Evolutionary conservation across 108 stramenopile genomes (phyloP), one percentile per base, ranked within the genome.

Genomic region (Pseudonitzschia multistriata): DNA sequence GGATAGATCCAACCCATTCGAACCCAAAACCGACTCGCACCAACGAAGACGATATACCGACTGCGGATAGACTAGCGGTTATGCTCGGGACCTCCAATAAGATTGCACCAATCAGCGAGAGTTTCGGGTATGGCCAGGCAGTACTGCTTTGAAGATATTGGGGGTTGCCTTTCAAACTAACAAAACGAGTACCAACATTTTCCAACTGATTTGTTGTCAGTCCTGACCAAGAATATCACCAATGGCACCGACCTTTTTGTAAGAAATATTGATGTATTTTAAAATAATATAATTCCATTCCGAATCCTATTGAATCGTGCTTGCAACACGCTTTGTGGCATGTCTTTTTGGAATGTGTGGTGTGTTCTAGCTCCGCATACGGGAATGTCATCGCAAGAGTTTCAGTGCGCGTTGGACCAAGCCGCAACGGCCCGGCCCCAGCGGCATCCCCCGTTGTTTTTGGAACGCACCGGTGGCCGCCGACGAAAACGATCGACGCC

Each of bases 91-190:
- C 67, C 14, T 47, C 61, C 22, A 75, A 68, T 37, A n/a, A 50
- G 30, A 60, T 75, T 45, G 61, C 67, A 21, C 74, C 74, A 0
- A 60, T 75, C 19, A 34, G 28, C 13, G 74, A 75, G 31, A 67
- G 68, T 35, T 75, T 57, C 53, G 67, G 67, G 29, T 59, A 54
- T 4, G 74, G 74, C n/a, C 67, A 67, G 37, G 56, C 66, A 5
- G 62, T 75, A 22, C 49, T 75, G 33, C 33, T 75, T 29, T 75
- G 60, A 67, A 8, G 24, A 52, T 10, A 6, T 25, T 2, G 22
- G 22, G 11, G 22, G 11, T 52, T 52, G 21, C 24, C 8, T 8
- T 45, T 13, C 3, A 45, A 4, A 45, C 3, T 17, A 8, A 17
- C 42, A 37, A 37, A 7, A 8, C 42, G 13, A 13, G 42, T 1